phyloP scores from a whole-genome alignment of 2,329 filamentous ascomycete genomes.

The Claviceps digitariae region DNA sequence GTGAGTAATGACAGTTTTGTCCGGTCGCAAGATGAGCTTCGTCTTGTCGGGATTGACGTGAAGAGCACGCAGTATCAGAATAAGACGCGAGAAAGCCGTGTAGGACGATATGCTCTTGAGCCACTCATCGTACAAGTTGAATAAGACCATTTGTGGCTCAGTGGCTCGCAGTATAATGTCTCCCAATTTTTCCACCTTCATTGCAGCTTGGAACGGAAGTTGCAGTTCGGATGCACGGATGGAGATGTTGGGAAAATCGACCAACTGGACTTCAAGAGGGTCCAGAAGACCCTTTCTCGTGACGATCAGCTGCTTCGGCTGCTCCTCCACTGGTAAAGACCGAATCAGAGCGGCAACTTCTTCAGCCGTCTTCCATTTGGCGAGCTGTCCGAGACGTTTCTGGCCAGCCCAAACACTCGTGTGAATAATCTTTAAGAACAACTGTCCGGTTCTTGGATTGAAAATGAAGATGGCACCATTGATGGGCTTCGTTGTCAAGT shows the following conservation, averaged over 20 bases:
- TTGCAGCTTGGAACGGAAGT: slow-evolving; percentile 95
- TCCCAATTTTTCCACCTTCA: slow-evolving; percentile 98
- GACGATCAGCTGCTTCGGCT: slow-evolving; percentile 96
- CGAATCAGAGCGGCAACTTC: slow-evolving; percentile 96
- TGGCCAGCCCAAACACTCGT: slow-evolving; percentile 98
- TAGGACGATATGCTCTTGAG: slow-evolving; percentile 97
- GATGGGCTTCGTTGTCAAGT: slow-evolving; percentile 97
- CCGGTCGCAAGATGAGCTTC: slow-evolving; percentile 83
- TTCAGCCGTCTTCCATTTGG: slow-evolving; percentile 99
- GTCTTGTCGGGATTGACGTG: slow-evolving; percentile 99
- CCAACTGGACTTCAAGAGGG: slow-evolving; percentile 89
- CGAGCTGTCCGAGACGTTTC: slow-evolving; percentile 94
- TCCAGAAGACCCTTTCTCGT: slow-evolving; percentile 94
- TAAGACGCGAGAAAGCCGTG: slow-evolving; percentile 90
- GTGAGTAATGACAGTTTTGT: slow-evolving; percentile 96
- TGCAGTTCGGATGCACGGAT: slow-evolving; percentile 95
- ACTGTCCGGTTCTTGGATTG: slow-evolving; percentile 93
- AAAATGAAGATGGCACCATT: slow-evolving; percentile 99
- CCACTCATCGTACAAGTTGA: slow-evolving; percentile 99
- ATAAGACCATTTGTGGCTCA: slow-evolving; percentile 98
- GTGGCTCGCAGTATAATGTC: slow-evolving; percentile 98
- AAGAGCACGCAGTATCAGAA: slow-evolving; percentile 83
- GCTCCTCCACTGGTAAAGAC: slow-evolving; percentile 91
- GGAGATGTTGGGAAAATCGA: slow-evolving; percentile 98
- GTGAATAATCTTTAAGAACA: slow-evolving; percentile 99